Conservation (phyloP, 208 protist species). For the Wallacemonas sp. region DNA sequence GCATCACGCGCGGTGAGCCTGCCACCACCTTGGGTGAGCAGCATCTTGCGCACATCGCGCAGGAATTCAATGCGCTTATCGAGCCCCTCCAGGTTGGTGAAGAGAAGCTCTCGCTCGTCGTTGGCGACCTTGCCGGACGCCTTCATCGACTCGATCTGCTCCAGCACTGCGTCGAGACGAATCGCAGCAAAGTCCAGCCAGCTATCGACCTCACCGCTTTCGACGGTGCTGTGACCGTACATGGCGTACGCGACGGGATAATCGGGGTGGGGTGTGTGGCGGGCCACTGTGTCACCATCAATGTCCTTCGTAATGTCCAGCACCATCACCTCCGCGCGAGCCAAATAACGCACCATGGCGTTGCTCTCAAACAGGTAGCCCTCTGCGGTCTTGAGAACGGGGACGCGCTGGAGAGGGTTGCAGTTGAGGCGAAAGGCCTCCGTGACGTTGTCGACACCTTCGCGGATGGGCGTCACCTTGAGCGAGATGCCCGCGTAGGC, state of each 20-base stretch:
- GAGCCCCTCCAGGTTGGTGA: conserved; percentile 28
- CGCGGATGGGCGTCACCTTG: conserved; percentile 44
- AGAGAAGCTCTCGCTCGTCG: conserved; percentile 21
- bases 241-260: conserved; percentile 58
- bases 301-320: conserved; percentile 11
- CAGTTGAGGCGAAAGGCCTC: conserved; percentile 65
- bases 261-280: conserved; percentile 53
- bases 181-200: conserved; percentile 76
- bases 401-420: conserved; percentile 60
- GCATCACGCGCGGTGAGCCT: conserved; percentile 18
- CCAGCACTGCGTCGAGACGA: conserved; percentile 39
- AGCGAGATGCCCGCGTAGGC: conserved; percentile 64
- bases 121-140: conserved; percentile 7
- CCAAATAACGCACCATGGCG: conserved; percentile 75
- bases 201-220: conserved; percentile 67
- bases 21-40: conserved; percentile 27
- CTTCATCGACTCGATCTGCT: conserved; percentile 17
- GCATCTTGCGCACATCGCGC: conserved; percentile 20
- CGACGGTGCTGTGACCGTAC: conserved; percentile 60
- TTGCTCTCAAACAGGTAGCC: conserved; percentile 80
- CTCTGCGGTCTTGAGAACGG: conserved; percentile 69
- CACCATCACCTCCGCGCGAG: conserved; percentile 49
- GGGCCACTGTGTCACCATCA: conserved; percentile 16
- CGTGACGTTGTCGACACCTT: conserved; percentile 52
- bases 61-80: conserved; percentile 46